A percentile compares a stretch with the other conserved stretches of the same genome.
Evolutionary conservation across 345 rosid genomes (phyloP).

Genomic region (Pugionium cornutum): DNA sequence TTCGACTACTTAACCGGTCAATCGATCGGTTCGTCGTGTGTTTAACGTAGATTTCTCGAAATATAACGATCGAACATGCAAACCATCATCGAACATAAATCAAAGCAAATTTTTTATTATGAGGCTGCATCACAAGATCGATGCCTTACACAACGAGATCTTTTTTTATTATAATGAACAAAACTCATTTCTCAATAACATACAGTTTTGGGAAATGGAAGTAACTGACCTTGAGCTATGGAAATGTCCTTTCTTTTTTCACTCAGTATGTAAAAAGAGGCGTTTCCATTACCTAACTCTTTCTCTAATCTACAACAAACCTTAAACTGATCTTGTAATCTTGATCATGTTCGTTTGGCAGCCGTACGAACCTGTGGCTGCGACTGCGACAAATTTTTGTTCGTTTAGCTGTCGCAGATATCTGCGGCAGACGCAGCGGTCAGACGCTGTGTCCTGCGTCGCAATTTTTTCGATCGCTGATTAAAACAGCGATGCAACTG

Average conservation of each 20-base stretch:
- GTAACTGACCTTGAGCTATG: conserved; percentile 61
- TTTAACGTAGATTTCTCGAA: conserved; percentile 9
- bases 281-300: conserved; percentile 69
- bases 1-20: too few relatives aligned
- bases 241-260: conserved; percentile 40
- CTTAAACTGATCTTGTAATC: conserved; percentile 72
- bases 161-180: neutral
- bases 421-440: too few relatives aligned
- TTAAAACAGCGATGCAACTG: too few relatives aligned
- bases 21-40: neutral
- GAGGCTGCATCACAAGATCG: neutral
- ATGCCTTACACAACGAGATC: conserved; percentile 45
- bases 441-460: too few relatives aligned
- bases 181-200: conserved; percentile 19
- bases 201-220: conserved; percentile 17
- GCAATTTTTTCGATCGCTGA: too few relatives aligned
- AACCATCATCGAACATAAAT: too few relatives aligned
- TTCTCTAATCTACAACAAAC: conserved; percentile 77
- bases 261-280: conserved; percentile 35
- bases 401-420: too few relatives aligned
- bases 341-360: neutral
- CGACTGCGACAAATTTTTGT: too few relatives aligned
- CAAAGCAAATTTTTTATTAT: too few relatives aligned
- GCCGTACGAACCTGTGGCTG: too few relatives aligned
- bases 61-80: too few relatives aligned